A percentile compares a stretch with the other conserved stretches of the same genome.
These are phyloP conservation scores for Musa balbisiana DNA, from an alignment of 202 grass and related monocot genomes.

Conservation along the genomic window DNA sequence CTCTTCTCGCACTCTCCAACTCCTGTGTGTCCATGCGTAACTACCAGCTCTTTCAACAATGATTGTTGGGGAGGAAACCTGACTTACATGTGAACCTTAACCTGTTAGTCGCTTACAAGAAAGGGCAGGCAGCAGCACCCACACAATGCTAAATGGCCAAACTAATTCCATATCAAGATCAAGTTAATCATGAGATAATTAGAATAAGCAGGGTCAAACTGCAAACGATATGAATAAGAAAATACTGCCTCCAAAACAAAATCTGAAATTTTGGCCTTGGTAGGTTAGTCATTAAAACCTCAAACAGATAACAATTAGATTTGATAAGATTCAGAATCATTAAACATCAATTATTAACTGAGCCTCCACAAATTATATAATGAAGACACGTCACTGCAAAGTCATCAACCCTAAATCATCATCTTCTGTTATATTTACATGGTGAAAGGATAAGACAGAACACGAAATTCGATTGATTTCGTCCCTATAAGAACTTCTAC, in stretches of 20 bases:
- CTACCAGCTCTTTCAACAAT: slow-evolving; percentile 92
- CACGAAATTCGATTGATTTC: neutral
- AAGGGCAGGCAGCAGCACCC: neutral
- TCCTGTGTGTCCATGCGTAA: slow-evolving; percentile 91
- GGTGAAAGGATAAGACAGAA: neutral
- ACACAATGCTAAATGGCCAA: neutral
- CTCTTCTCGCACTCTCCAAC: slow-evolving; percentile 94
- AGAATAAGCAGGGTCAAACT: neutral
- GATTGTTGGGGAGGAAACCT: slow-evolving; percentile 93
- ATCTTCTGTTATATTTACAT: neutral
- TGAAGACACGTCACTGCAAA: neutral
- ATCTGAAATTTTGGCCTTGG: neutral
- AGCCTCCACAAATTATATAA: neutral
- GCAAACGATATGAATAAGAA: neutral
- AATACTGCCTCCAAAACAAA: neutral
- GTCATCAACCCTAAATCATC: neutral
- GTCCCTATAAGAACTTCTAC: neutral
- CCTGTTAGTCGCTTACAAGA: neutral
- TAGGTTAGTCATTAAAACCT: neutral
- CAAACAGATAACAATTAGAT: neutral
- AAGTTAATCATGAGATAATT: neutral
- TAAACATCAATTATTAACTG: no score
- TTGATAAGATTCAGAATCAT: no score
- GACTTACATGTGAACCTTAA: slow-evolving; percentile 8
- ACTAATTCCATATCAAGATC: neutral